Base-by-base conservation (phyloP, 2,329 filamentous ascomycete genomes). In the Pseudophaeomoniella oleicola region DNA sequence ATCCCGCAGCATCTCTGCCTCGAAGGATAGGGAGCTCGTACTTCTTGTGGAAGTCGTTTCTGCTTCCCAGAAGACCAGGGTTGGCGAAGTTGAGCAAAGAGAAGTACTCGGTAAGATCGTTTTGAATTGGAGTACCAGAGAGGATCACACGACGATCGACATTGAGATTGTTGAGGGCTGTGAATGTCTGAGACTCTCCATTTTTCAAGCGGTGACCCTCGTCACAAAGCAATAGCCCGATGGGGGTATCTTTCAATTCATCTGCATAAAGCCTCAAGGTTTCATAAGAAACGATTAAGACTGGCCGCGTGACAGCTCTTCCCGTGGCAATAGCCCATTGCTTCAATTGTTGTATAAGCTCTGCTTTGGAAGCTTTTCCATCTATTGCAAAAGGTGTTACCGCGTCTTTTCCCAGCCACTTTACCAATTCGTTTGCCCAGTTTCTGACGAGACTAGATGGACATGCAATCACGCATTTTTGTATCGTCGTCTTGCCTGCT, bases 41-140 rank as follows among this genome's bases (percentile, higher is more conserved):
- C 32, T 81, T 78, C 56, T 96, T 96, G 46, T 88, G 80, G 54
- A 98, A 98, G 31, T 98, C 90, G 32, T 75, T 72, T 16, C 87
- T 75, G 5, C 83, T 90, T 12, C 90, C 90, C 2, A 98, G 74
- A 27, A 96, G 73, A 46, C 84, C 81, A 0, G 90, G 90, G 48
- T 98, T 98, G 17, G 90, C 90, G 51, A 98, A 98, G 56, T 88
- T 93, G 41, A 96, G 81, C 6, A 98, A 70, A 3, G 90, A 78
- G 50, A 94, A 98, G 57, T 98, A 98, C 54, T 98, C 90, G 0
- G 88, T 92, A n/a, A 98, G 62, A 54, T 98, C 90, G 50, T 98
- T 98, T 51, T 98, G 90, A 40, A 98, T 98, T 0, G 90, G 90
- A 1, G 90, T 98, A 41, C 90, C 90, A 0, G 90, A 96, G 12